These are phyloP conservation scores for Acanthamoeba castellanii DNA, from an alignment of 208 protist genomes.

Conservation along the genomic window DNA sequence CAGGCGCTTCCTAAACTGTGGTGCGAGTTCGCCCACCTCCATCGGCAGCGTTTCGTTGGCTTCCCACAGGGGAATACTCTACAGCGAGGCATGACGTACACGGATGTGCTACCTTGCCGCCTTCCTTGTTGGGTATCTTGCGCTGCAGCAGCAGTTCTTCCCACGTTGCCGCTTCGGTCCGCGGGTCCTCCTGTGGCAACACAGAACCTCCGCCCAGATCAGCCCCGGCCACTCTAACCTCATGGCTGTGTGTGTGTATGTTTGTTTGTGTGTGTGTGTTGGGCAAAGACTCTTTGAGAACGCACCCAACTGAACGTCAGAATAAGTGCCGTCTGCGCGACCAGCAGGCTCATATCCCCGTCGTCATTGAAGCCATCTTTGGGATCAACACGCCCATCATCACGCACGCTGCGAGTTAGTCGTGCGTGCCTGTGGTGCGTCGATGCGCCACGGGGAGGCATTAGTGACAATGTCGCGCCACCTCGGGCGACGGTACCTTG, in stretches of 20 bases:
- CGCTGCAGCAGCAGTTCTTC: conserved; percentile 19
- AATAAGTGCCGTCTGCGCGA: conserved; percentile 54
- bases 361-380: too few relatives aligned
- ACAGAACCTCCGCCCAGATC: too few relatives aligned
- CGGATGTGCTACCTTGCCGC: neutral
- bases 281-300: too few relatives aligned
- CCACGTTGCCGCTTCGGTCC: conserved; percentile 38
- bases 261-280: neutral
- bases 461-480: too few relatives aligned
- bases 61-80: conserved; percentile 55
- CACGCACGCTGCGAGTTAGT: too few relatives aligned
- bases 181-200: neutral
- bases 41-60: conserved; percentile 24
- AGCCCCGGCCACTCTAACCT: neutral
- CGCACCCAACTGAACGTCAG: conserved; percentile 22
- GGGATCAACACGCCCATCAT: too few relatives aligned
- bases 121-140: conserved; percentile 9
- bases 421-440: too few relatives aligned
- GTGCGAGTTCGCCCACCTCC: conserved; percentile 22
- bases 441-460: too few relatives aligned
- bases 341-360: neutral
- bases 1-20: conserved; percentile 42
- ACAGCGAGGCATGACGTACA: neutral
- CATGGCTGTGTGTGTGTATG: neutral
- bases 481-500: too few relatives aligned